phyloP scores from a whole-genome alignment of 257 asterid species.

The Solanum phureja region DNA sequence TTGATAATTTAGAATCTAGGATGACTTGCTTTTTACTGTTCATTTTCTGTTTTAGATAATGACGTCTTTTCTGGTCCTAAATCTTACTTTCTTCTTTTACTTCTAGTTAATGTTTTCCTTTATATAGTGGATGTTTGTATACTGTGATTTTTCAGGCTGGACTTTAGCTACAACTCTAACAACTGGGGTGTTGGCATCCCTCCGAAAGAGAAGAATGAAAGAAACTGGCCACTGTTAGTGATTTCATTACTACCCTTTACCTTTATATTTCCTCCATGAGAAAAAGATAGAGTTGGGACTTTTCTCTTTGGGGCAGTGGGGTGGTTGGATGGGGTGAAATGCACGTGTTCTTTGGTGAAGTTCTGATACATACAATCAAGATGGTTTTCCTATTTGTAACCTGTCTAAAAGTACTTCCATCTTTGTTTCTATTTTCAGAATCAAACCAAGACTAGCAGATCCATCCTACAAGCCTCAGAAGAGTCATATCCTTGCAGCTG shows the following conservation, averaged over 20 bases:
- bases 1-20: neutral
- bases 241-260: neutral
- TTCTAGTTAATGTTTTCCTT: neutral
- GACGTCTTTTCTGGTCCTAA: neutral
- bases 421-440: conserved; percentile 31
- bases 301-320: neutral
- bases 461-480: conserved; percentile 63
- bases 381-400: neutral
- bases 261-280: neutral
- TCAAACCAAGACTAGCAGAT: conserved; percentile 70
- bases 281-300: neutral
- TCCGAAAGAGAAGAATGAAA: conserved; percentile 77
- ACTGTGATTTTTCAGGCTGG: conserved; percentile 45
- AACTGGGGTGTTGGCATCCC: conserved; percentile 99
- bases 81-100: neutral
- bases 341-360: neutral
- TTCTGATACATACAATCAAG: neutral
- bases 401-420: neutral
- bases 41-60: neutral
- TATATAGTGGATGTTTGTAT: neutral
- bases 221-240: conserved; percentile 76
- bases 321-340: neutral
- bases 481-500: conserved; percentile 72
- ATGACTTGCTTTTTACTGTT: neutral
- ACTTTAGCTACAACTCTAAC: conserved; percentile 79